Conservation (phyloP, 2,329 filamentous ascomycete genomes). For the Penicillium sp. region DNA sequence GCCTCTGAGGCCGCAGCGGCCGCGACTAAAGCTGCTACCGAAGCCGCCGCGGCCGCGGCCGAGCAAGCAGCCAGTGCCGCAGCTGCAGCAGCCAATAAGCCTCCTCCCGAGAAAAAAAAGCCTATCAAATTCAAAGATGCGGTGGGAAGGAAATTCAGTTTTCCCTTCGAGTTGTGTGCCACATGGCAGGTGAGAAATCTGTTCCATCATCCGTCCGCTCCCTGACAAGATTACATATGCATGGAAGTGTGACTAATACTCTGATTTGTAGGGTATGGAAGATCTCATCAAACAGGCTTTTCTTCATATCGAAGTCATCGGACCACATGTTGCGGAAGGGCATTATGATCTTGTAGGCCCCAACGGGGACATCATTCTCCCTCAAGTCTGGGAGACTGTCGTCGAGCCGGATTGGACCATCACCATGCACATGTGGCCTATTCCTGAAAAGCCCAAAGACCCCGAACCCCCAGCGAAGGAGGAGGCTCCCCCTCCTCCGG, state of each 20-base stretch:
- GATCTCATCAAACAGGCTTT: constrained; percentile 85
- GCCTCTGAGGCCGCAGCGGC: constrained; percentile 45
- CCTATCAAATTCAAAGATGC: constrained; percentile 92
- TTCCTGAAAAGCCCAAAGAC: constrained; percentile 55
- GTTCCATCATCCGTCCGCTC: constrained; percentile 28
- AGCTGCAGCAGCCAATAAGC: constrained; percentile 37
- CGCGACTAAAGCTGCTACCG: constrained; percentile 44
- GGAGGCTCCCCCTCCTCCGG: constrained; percentile 24
- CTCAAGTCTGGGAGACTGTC: constrained; percentile 79
- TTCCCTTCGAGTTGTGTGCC: constrained; percentile 82
- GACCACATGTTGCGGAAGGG: constrained; percentile 74
- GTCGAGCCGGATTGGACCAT: constrained; percentile 76
- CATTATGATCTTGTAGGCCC: constrained; percentile 81
- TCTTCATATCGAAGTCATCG: constrained; percentile 74
- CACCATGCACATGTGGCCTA: constrained; percentile 70
- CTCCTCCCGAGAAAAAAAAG: constrained; percentile 64
- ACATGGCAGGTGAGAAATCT: constrained; percentile 73
- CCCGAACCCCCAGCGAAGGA: constrained; percentile 41
- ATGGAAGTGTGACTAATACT: constrained; percentile 8
- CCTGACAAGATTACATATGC: not conserved
- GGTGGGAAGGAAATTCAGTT: constrained; percentile 87
- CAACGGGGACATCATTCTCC: constrained; percentile 79
- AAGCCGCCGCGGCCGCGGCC: constrained; percentile 41
- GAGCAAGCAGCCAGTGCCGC: constrained; percentile 37
- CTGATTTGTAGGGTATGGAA: constrained; percentile 73